phyloP scores from a whole-genome alignment of 1,284 basidiomycete genomes.

The Marasmius tenuissimus region DNA sequence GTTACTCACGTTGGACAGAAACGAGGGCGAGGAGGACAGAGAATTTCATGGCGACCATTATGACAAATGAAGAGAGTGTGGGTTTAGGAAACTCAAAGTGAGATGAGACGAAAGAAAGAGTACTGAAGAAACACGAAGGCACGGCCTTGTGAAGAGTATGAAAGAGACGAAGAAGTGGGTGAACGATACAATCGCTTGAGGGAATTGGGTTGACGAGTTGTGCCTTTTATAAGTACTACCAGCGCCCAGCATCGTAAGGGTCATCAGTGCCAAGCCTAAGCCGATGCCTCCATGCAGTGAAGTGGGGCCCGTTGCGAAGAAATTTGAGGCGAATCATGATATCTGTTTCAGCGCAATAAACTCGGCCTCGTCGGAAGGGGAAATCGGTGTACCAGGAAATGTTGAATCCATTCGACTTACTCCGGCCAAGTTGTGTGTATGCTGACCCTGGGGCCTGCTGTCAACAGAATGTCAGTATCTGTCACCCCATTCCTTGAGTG shows the following conservation, averaged over 20 bases:
- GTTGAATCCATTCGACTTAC: too few species aligned
- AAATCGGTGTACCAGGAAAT: too few species aligned
- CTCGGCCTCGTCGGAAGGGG: too few species aligned
- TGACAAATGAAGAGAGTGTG: neutral
- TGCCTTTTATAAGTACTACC: neutral
- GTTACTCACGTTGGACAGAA: neutral
- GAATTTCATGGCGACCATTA: neutral
- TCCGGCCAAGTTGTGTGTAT: too few species aligned
- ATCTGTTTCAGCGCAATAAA: too few species aligned
- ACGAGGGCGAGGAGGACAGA: neutral
- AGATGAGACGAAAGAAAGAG: neutral
- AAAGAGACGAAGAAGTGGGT: neutral
- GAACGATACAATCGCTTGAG: constrained; percentile 1
- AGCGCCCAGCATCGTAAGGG: neutral
- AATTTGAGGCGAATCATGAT: too few species aligned
- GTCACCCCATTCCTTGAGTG: too few species aligned
- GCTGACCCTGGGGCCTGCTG: too few species aligned
- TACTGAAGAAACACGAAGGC: neutral
- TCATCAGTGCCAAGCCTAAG: too few species aligned
- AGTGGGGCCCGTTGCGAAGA: too few species aligned
- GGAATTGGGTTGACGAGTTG: neutral
- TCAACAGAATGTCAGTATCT: too few species aligned
- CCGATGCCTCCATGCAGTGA: too few species aligned
- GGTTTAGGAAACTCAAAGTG: neutral
- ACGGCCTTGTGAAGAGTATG: neutral